Evolutionary conservation across 495 filamentous ascomycete species (phyloP).

Genomic region (Parachaetomium inaequale): DNA sequence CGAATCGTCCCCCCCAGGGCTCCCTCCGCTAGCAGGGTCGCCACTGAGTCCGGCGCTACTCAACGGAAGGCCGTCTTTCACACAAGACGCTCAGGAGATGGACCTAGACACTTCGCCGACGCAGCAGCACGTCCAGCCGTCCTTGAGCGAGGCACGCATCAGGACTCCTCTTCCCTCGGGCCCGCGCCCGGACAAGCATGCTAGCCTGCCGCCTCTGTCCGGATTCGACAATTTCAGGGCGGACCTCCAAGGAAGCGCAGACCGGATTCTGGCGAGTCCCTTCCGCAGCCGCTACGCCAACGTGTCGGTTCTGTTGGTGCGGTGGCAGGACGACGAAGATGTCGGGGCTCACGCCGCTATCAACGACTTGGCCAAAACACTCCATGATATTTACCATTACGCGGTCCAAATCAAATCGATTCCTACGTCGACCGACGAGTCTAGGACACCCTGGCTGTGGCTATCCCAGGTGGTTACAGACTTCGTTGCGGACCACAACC

Average conservation of each 20-base stretch:
- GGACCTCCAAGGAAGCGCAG: constrained; percentile 40
- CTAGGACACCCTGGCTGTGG: constrained; percentile 43
- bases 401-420: constrained; percentile 40
- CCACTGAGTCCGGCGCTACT: constrained; percentile 42
- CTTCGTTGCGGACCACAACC: constrained; percentile 44
- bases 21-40: constrained; percentile 36
- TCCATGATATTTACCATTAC: constrained; percentile 45
- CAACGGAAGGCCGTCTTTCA: constrained; percentile 33
- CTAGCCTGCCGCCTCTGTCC: constrained; percentile 32
- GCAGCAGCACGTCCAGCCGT: constrained; percentile 31
- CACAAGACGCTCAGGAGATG: constrained; percentile 43
- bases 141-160: constrained; percentile 42
- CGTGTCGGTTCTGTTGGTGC: constrained; percentile 43
- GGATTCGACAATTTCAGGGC: constrained; percentile 39
- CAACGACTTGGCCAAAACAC: constrained; percentile 39
- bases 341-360: constrained; percentile 31
- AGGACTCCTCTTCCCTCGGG: constrained; percentile 48
- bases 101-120: constrained; percentile 31
- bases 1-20: constrained; percentile 39
- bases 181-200: constrained; percentile 42
- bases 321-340: constrained; percentile 48
- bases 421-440: constrained; percentile 39
- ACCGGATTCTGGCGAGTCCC: constrained; percentile 39
- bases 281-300: constrained; percentile 43
- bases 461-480: constrained; percentile 40